Evolutionary conservation across 495 filamentous ascomycete genomes (phyloP).

Genomic region (Massariosphaeria phaeospora): DNA sequence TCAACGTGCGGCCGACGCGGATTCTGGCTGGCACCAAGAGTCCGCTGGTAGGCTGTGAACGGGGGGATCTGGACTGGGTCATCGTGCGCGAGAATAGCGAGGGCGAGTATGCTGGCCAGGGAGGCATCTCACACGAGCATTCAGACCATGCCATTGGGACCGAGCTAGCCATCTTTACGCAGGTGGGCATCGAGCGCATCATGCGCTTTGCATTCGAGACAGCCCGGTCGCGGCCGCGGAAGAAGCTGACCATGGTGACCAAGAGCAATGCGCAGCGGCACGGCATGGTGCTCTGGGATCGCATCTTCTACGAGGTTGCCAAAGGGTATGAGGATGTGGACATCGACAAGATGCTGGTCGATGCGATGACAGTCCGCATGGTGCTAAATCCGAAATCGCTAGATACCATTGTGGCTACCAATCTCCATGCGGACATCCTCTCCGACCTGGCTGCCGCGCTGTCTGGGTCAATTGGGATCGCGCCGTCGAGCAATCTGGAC

Average conservation of each 20-base stretch:
- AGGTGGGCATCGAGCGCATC: slow-evolving; percentile 40
- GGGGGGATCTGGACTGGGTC: slow-evolving; percentile 39
- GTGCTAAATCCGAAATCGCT: slow-evolving; percentile 38
- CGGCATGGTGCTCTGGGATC: slow-evolving; percentile 45
- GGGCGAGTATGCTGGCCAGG: slow-evolving; percentile 43
- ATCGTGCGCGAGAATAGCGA: slow-evolving; percentile 44
- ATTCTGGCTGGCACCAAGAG: slow-evolving; percentile 38
- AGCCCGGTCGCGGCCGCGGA: slow-evolving; percentile 35
- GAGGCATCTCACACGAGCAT: slow-evolving; percentile 39
- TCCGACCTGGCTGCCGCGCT: slow-evolving; percentile 48
- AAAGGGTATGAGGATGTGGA: slow-evolving; percentile 40
- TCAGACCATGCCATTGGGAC: slow-evolving; percentile 35
- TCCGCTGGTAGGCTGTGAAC: slow-evolving; percentile 30
- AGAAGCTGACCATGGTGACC: slow-evolving; percentile 44
- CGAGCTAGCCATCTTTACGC: slow-evolving; percentile 42
- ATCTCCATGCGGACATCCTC: slow-evolving; percentile 43
- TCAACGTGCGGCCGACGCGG: slow-evolving; percentile 41
- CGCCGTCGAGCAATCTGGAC: slow-evolving; percentile 60
- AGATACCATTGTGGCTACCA: slow-evolving; percentile 45
- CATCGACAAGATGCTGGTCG: slow-evolving; percentile 44
- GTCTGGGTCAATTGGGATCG: slow-evolving; percentile 41
- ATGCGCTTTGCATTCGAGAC: slow-evolving; percentile 44
- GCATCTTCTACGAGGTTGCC: slow-evolving; percentile 37
- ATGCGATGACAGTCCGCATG: slow-evolving; percentile 45
- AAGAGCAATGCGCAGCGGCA: slow-evolving; percentile 43